A percentile compares a stretch with the other conserved stretches of the same genome.
phyloP scores from a whole-genome alignment of 225 moss, liverwort and hornwort species.

The Anthoceros angustus region DNA sequence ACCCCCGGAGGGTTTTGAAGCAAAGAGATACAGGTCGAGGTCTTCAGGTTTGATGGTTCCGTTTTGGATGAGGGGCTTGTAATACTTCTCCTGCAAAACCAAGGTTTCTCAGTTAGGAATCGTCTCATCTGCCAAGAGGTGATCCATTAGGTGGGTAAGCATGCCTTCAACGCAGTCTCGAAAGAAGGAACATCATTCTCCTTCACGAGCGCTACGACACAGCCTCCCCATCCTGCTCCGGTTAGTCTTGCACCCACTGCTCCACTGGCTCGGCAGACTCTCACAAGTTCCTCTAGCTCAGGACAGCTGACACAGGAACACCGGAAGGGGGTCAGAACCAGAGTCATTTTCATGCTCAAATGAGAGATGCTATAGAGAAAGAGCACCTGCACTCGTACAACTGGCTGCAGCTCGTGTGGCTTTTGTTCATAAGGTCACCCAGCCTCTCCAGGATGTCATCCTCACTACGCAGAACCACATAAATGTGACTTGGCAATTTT shows the following conservation, averaged over 20 bases:
- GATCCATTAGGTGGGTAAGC: neutral
- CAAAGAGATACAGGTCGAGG: constrained; percentile 51
- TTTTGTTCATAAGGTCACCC: constrained; percentile 77
- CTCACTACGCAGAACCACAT: constrained; percentile 25
- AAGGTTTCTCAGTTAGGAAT: neutral
- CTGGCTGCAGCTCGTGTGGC: constrained; percentile 77
- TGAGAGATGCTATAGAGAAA: neutral
- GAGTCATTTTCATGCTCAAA: neutral
- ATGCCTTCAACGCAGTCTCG: constrained; percentile 53
- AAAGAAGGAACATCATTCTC: constrained; percentile 50
- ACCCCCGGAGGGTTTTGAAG: constrained; percentile 76
- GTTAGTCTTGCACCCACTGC: constrained; percentile 76
- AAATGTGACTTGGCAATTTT: neutral
- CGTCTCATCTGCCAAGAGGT: neutral
- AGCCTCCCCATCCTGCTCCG: constrained; percentile 97
- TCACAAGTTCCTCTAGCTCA: constrained; percentile 73
- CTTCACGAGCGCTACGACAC: constrained; percentile 73
- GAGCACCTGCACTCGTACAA: constrained; percentile 75
- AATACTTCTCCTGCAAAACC: constrained; percentile 42
- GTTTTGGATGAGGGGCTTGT: constrained; percentile 42
- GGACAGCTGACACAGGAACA: constrained; percentile 37
- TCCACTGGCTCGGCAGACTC: constrained; percentile 42
- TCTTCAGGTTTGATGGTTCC: constrained; percentile 40
- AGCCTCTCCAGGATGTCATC: constrained; percentile 39
- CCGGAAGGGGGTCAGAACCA: neutral